These are phyloP conservation scores for Fusarium avenaceum DNA, from an alignment of 2,329 filamentous ascomycete genomes.

Conservation along the genomic window DNA sequence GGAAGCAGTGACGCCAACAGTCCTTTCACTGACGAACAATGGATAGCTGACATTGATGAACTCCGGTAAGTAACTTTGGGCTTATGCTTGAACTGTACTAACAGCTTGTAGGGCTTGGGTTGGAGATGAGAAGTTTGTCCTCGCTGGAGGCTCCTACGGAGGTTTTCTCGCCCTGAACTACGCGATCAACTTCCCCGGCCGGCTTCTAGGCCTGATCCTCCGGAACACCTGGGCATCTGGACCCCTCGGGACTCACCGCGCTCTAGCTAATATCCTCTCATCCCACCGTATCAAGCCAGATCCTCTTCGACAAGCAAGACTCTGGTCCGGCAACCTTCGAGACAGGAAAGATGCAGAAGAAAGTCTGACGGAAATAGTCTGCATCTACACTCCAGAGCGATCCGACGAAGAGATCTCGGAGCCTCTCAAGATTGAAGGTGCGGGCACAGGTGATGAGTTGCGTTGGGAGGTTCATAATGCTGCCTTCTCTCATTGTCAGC, in stretches of 20 bases:
- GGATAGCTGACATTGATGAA: conserved; percentile 15
- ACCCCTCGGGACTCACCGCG: neutral
- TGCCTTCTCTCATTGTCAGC: conserved; percentile 14
- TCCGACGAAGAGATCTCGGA: neutral
- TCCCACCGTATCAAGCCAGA: conserved; percentile 9
- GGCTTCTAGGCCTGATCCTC: neutral
- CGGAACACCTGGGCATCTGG: conserved; percentile 17
- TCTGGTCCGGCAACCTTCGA: conserved; percentile 13
- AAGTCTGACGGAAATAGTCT: conserved; percentile 13
- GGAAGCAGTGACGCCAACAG: conserved; percentile 11
- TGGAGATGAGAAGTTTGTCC: conserved; percentile 12
- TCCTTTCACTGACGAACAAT: conserved; percentile 19
- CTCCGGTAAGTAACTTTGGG: neutral
- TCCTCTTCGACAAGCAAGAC: conserved; percentile 7
- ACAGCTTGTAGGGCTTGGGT: neutral
- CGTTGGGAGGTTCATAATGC: conserved; percentile 26
- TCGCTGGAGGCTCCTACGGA: conserved; percentile 18
- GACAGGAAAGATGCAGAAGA: conserved; percentile 1
- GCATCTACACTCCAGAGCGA: conserved; percentile 1
- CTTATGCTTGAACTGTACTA: fast-evolving
- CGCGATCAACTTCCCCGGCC: conserved; percentile 1
- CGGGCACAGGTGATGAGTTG: neutral
- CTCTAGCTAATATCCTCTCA: neutral
- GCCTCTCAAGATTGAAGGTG: neutral
- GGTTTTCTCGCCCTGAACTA: conserved; percentile 20